Evolutionary conservation across 2,329 filamentous ascomycete species (phyloP).

Genomic region (Clarireedia hainanense): DNA sequence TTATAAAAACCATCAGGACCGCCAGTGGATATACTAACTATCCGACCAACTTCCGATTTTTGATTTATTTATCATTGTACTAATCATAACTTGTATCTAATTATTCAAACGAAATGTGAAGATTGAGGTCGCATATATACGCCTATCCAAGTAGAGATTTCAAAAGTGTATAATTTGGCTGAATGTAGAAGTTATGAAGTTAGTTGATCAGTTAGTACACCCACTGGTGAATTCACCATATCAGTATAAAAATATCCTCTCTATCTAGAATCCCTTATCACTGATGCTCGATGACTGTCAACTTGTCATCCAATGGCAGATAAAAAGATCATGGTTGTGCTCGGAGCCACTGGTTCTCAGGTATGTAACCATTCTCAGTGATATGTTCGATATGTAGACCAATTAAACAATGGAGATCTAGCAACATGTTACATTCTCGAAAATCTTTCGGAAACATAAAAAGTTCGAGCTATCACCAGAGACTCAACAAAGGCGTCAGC

Average conservation of each 20-base stretch:
- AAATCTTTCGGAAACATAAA: background rate
- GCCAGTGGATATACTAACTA: too few relatives aligned
- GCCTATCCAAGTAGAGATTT: too few relatives aligned
- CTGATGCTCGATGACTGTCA: background rate
- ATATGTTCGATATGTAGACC: background rate
- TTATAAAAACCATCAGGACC: too few relatives aligned
- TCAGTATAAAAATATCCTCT: background rate
- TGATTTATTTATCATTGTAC: too few relatives aligned
- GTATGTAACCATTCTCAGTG: background rate
- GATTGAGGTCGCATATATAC: too few relatives aligned
- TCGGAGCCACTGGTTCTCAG: background rate
- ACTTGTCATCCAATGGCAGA: background rate
- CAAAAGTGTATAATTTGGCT: too few relatives aligned
- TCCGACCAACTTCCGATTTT: too few relatives aligned
- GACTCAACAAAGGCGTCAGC: background rate
- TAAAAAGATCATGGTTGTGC: background rate
- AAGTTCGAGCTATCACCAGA: background rate
- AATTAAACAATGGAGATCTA: background rate
- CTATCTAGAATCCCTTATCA: background rate
- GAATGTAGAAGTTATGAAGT: too few relatives aligned
- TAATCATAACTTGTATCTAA: too few relatives aligned
- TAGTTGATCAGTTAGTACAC: too few relatives aligned
- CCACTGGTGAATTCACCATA: background rate
- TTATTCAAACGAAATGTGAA: too few relatives aligned
- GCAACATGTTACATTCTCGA: slow-evolving; percentile 2